Conservation (phyloP, 805 yeast species). For the Candida saitoana region DNA sequence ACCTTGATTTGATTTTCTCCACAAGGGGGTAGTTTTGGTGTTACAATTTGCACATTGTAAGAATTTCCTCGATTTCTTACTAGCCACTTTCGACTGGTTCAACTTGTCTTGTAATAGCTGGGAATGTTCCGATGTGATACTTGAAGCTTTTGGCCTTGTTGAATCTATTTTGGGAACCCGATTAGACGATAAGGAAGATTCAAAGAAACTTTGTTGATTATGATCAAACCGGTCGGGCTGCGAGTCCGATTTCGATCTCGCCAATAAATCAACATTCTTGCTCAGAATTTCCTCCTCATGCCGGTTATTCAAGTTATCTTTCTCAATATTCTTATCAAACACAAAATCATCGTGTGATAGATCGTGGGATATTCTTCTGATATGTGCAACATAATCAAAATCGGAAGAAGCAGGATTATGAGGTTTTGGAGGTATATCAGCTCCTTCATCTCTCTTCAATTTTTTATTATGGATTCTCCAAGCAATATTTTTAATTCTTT, state of each 20-base stretch:
- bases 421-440: background rate
- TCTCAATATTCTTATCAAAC: background rate
- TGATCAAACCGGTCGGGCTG: background rate
- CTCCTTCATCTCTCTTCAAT: slow-evolving; percentile 5
- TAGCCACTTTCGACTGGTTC: background rate
- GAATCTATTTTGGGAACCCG: too few relatives aligned
- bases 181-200: too few relatives aligned
- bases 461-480: slow-evolving; percentile 43
- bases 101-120: background rate
- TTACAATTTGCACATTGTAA: slow-evolving; percentile 41
- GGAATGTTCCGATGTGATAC: slow-evolving; percentile 4
- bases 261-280: background rate
- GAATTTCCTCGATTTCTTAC: slow-evolving; percentile 14
- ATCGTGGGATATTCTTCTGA: slow-evolving; percentile 36
- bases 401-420: slow-evolving; percentile 23
- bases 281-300: background rate
- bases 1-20: slow-evolving; percentile 42
- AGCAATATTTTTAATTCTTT: slow-evolving; percentile 40
- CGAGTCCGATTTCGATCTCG: background rate
- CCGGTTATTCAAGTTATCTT: background rate
- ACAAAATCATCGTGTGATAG: background rate
- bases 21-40: slow-evolving; percentile 42
- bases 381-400: slow-evolving; percentile 45
- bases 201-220: slow-evolving; percentile 7
- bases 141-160: too few relatives aligned